Evolutionary conservation across 176 grass and related monocot genomes (phyloP).

Genomic region (Melocanna baccifera): DNA sequence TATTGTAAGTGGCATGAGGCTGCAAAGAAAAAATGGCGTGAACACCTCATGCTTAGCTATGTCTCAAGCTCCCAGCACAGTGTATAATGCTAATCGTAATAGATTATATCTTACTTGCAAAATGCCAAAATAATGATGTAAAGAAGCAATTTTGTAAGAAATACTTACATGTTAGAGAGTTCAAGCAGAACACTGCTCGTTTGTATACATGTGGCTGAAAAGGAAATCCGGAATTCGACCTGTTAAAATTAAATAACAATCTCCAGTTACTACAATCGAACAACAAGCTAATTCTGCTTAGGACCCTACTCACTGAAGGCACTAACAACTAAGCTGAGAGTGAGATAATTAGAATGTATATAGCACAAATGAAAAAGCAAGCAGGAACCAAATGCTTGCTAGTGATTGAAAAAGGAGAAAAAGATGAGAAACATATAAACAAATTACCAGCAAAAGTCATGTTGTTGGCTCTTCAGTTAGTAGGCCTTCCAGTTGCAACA

Average conservation of each 20-base stretch:
- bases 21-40: not conserved
- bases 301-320: constrained; percentile 1
- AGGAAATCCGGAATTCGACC: constrained; percentile 88
- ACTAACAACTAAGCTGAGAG: not conserved
- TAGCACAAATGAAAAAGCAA: not conserved
- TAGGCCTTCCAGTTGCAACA: constrained; percentile 81
- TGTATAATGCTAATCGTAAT: not conserved
- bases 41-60: constrained; percentile 11
- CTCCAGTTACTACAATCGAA: not conserved
- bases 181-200: constrained; percentile 77
- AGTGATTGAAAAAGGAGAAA: not conserved
- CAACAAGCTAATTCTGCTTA: constrained; percentile 13
- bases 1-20: not conserved
- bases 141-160: constrained; percentile 6
- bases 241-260: constrained; percentile 40
- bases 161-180: constrained; percentile 76
- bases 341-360: not conserved
- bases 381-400: constrained; percentile 3
- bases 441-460: constrained; percentile 88
- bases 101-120: not conserved
- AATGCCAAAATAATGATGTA: not conserved
- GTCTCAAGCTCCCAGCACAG: not conserved
- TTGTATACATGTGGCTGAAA: constrained; percentile 68
- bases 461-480: constrained; percentile 73
- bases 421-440: constrained; percentile 12